Conservation (phyloP, 2,329 filamentous ascomycete genomes). For the Monosporascus sp. region DNA sequence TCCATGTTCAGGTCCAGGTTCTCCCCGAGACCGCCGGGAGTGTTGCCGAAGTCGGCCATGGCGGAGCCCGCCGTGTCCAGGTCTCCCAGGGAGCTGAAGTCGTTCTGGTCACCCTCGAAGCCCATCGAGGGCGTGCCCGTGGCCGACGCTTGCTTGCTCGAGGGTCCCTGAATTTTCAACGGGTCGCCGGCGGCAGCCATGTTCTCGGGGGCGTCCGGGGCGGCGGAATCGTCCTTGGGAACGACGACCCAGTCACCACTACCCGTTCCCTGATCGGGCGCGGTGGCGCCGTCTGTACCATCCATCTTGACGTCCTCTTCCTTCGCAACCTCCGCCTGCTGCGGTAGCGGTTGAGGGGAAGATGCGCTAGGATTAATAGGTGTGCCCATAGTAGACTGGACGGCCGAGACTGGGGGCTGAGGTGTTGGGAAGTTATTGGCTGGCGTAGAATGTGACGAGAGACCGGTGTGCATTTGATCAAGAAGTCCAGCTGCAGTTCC, state of each 20-base stretch:
- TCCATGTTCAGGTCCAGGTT: constrained; percentile 60
- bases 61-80: constrained; percentile 69
- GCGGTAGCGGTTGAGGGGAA: constrained; percentile 36
- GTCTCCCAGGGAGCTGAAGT: constrained; percentile 60
- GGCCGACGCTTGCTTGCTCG: constrained; percentile 36
- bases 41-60: constrained; percentile 58
- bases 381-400: constrained; percentile 53
- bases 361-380: constrained; percentile 44
- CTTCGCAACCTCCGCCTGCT: constrained; percentile 9
- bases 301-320: constrained; percentile 49
- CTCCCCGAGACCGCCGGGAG: constrained; percentile 49
- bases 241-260: constrained; percentile 73
- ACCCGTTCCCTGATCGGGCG: constrained; percentile 45
- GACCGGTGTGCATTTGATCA: constrained; percentile 63
- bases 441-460: constrained; percentile 57
- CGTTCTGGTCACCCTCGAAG: constrained; percentile 49
- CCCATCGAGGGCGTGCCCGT: constrained; percentile 42
- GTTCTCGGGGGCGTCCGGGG: constrained; percentile 30
- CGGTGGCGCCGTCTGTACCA: constrained; percentile 43
- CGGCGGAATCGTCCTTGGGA: constrained; percentile 51
- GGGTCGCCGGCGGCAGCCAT: constrained; percentile 14
- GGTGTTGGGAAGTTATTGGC: constrained; percentile 57
- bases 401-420: constrained; percentile 52
- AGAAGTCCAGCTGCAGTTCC: constrained; percentile 60
- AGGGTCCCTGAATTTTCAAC: constrained; percentile 13